phyloP scores from a whole-genome alignment of 1,139 yeast species.

The Citeromyces siamensis region DNA sequence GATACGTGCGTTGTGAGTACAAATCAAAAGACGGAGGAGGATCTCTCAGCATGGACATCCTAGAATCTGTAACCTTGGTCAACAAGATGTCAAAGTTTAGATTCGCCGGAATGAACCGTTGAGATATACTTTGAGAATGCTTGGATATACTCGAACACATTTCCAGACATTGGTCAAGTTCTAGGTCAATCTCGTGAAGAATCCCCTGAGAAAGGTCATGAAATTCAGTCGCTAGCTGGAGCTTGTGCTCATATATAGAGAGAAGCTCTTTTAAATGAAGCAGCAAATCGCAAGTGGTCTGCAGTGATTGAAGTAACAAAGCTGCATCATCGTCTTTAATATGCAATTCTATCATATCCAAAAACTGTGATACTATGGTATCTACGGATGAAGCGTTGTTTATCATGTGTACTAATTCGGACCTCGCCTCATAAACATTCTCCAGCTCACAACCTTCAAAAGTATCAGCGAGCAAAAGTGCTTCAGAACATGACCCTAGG shows the following conservation, averaged over 20 bases:
- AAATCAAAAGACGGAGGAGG: not conserved
- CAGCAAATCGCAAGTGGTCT: constrained; percentile 25
- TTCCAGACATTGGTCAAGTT: constrained; percentile 35
- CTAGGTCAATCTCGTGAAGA: constrained; percentile 36
- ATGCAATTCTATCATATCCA: constrained; percentile 23
- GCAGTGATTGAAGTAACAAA: constrained; percentile 19
- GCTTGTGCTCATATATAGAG: constrained; percentile 25
- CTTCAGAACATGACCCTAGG: not conserved
- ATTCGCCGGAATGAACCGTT: not conserved
- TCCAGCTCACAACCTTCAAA: not conserved
- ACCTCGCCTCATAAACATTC: not conserved
- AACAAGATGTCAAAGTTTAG: not conserved
- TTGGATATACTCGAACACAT: too few relatives aligned
- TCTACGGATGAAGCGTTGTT: constrained; percentile 21
- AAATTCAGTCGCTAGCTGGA: constrained; percentile 45
- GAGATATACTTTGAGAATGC: constrained; percentile 5
- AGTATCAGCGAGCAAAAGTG: not conserved
- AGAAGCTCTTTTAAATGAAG: constrained; percentile 27
- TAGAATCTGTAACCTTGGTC: not conserved
- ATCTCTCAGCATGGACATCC: not conserved
- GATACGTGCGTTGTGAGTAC: not conserved
- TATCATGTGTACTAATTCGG: not conserved
- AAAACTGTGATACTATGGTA: constrained; percentile 28
- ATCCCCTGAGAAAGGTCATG: constrained; percentile 42
- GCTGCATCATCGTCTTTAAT: constrained; percentile 9